Evolutionary conservation across 2,329 filamentous ascomycete species (phyloP).

Genomic region (Diaporthe nobilis): DNA sequence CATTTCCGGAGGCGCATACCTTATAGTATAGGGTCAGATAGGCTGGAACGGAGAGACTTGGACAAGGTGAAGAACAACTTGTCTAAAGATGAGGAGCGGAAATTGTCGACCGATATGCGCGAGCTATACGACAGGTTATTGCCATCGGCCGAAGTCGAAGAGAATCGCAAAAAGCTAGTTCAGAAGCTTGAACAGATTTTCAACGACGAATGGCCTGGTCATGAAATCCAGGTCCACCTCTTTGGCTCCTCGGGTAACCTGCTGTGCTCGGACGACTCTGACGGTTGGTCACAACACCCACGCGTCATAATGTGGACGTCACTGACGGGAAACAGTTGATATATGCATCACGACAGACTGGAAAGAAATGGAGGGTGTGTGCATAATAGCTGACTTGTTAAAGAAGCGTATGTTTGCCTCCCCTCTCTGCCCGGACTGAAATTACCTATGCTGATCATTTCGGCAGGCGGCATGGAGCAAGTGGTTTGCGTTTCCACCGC

Average conservation of each 20-base stretch:
- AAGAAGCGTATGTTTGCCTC: constrained; percentile 77
- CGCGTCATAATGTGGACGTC: neutral
- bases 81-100: constrained; percentile 79
- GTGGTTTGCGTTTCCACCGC: constrained; percentile 95
- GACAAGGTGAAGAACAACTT: constrained; percentile 81
- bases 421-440: neutral
- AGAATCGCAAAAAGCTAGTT: constrained; percentile 82
- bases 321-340: constrained; percentile 77
- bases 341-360: constrained; percentile 96
- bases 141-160: constrained; percentile 84
- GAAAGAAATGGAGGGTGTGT: constrained; percentile 90
- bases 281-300: constrained; percentile 74
- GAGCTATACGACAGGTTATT: constrained; percentile 88
- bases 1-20: constrained; percentile 89
- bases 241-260: constrained; percentile 99
- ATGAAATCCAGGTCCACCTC: constrained; percentile 89
- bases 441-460: constrained; percentile 24
- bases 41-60: constrained; percentile 78
- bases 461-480: constrained; percentile 92
- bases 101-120: constrained; percentile 85
- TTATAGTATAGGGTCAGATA: constrained; percentile 88
- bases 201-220: constrained; percentile 91
- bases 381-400: constrained; percentile 88
- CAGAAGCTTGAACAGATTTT: constrained; percentile 89
- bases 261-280: constrained; percentile 94